Base-by-base conservation (phyloP, 129 eudicot genomes). In the Logfia minima region DNA sequence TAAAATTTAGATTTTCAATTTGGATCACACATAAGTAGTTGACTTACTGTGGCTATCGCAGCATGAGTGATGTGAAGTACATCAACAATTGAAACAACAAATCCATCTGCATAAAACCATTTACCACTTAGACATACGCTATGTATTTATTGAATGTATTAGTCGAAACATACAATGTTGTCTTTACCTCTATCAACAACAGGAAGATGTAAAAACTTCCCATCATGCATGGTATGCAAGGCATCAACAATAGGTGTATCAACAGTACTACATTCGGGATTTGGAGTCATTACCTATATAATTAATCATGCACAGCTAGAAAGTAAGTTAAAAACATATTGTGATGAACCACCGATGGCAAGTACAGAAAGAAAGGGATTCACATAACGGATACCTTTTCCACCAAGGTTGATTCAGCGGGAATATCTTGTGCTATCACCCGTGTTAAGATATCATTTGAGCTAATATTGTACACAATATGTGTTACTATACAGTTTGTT, bases 201-300 rank as follows among this genome's bases (percentile, higher is more conserved):
- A 41, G 99, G 99, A 71, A 94, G 96, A 85, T 94, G 99, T 75
- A 94, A 84, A 81, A 94, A 94, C 79, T 91, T 94, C 23, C 97
- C 97, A 82, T 94, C 97, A 78, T 94, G 98, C 99, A 91, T 94
- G 53, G 92, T 91, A 83, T 91, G 99, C 71, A 94, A 82, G 52
- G 99, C 99, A 85, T 94, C 99, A 71, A 94, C 97, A 72, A 94
- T 89, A 41, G 99, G 97, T 66, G 99, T 91, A 84, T 91, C 97
- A 65, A 89, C 82, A 52, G 94, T 84, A 2, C 93, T 93, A 85
- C 96, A 94, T 77, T 94, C 99, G 48, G 99, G 99, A 82, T 89
- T 91, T 60, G 94, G 97, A 71, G 99, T 94, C 97, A 94, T 94
- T 70, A 94, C 93, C 99, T 94, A 80, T 45, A 84, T 26, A 79